Base-by-base conservation (phyloP, 1,284 basidiomycete species). In the Apiotrichum veenhuisii region DNA sequence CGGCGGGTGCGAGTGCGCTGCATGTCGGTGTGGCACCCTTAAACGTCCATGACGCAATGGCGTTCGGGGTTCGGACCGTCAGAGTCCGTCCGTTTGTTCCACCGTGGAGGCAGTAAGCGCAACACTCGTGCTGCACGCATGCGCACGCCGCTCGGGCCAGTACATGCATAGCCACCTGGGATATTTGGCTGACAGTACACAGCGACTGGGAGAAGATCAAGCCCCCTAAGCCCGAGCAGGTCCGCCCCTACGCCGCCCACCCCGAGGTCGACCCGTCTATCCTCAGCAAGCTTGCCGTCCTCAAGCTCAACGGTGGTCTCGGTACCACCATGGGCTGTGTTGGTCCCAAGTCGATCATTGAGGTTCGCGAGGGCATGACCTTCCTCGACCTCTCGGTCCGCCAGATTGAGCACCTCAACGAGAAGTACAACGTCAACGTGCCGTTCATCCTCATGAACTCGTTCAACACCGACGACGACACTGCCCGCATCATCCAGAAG, bases 401-500 rank as follows among this genome's bases (percentile, higher is more conserved):
- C 62, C 95, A 98, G 80, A 98, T 98, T 69, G 95, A 98, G 81
- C 83, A 84, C 75, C 77, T 85, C 62, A 85, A 85, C 79, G 78
- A 78, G 56, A 73, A 79, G 49, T 80, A 84, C 79, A 80, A 80
- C 67, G 82, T 83, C 67, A 96, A 84, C 79, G 94, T 98, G 46
- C 94, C 95, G 17, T 90, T 98, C 76, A 95, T 98, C 80, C 86
- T 98, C 75, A 98, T 98, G 95, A 98, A 96, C 74, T 97, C 93
- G 63, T 98, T 98, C 87, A 98, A 98, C 83, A 98, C 96, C 42
- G 94, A 95, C 77, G 92, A 95, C 53, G 93, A 96, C 77, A 96
- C 93, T 48, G 84, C 91, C 57, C 88, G 94, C 61, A 96, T 98
- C 81, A 98, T 98, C 81, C 96, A 98, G 79, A 99, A 99, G 81